These are phyloP conservation scores for Xylariaceae sp. DNA, from an alignment of 2,329 filamentous ascomycete species.

Conservation along the genomic window DNA sequence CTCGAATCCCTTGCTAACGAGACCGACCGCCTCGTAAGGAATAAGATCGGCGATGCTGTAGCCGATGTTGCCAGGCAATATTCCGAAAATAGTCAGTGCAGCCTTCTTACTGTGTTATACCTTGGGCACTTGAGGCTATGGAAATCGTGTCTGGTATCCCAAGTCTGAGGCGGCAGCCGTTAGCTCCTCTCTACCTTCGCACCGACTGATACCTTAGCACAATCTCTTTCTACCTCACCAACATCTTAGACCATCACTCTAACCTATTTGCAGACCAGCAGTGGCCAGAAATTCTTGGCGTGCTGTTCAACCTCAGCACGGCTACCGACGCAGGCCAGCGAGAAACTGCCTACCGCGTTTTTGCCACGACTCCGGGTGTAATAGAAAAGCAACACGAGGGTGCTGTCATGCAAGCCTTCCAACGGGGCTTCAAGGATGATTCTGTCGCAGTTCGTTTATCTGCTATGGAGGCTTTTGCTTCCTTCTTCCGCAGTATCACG, in stretches of 20 bases:
- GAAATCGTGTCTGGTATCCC: no score
- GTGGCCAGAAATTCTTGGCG: conserved; percentile 85
- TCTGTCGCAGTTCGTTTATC: conserved; percentile 81
- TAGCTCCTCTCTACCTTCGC: no score
- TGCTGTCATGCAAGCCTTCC: conserved; percentile 82
- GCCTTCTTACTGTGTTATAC: not conserved
- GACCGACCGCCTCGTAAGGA: conserved; percentile 68
- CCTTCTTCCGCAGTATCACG: conserved; percentile 86
- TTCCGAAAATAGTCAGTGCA: conserved; percentile 73
- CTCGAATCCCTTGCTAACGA: conserved; percentile 74
- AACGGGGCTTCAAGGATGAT: conserved; percentile 86
- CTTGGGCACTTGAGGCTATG: no score
- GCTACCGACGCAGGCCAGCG: conserved; percentile 77
- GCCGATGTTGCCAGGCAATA: conserved; percentile 95
- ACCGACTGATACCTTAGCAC: no score
- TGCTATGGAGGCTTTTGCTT: conserved; percentile 93
- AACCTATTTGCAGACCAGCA: conserved; percentile 57
- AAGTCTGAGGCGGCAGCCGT: no score
- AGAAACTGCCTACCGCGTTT: conserved; percentile 91
- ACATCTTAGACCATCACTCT: conserved; percentile 6
- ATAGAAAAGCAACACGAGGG: conserved; percentile 96
- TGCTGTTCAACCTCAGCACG: conserved; percentile 87
- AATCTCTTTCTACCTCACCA: not conserved
- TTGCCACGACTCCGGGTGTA: conserved; percentile 89
- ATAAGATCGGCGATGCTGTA: conserved; percentile 97